Conservation (phyloP, 208 protist genomes). For the Trypanosoma rangeli region DNA sequence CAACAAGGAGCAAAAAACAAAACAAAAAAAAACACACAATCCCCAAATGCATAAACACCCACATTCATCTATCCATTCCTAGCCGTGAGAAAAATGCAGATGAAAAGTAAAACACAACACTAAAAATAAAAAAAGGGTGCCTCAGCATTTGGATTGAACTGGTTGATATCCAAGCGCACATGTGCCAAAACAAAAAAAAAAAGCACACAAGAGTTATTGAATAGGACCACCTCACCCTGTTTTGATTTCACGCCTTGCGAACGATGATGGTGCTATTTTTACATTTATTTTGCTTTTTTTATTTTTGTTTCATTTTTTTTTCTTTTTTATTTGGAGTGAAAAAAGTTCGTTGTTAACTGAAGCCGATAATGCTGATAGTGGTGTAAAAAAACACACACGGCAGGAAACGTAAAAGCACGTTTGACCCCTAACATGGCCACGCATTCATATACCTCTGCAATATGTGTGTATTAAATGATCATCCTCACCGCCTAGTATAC, state of each 20-base stretch:
- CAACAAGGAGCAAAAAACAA: too few relatives aligned
- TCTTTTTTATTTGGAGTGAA: neutral
- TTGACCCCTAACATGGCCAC: neutral
- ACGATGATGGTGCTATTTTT: neutral
- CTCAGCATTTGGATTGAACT: too few relatives aligned
- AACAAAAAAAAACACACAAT: too few relatives aligned
- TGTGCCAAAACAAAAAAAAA: too few relatives aligned
- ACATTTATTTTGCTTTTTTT: neutral
- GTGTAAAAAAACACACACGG: neutral
- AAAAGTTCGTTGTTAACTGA: neutral
- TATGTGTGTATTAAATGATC: neutral
- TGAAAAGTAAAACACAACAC: too few relatives aligned
- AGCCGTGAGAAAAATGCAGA: too few relatives aligned
- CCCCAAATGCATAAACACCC: too few relatives aligned
- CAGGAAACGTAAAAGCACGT: neutral
- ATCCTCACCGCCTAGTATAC: slow-evolving; percentile 33
- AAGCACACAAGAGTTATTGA: too few relatives aligned
- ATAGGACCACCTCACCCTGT: neutral
- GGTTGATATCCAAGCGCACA: too few relatives aligned
- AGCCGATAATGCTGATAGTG: slow-evolving; percentile 4
- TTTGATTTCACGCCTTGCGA: neutral
- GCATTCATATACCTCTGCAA: neutral
- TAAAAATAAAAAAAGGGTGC: too few relatives aligned
- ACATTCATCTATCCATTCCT: too few relatives aligned
- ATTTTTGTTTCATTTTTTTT: neutral